phyloP scores from a whole-genome alignment of 2,329 filamentous ascomycete species.

The Blumeriella jaapii region DNA sequence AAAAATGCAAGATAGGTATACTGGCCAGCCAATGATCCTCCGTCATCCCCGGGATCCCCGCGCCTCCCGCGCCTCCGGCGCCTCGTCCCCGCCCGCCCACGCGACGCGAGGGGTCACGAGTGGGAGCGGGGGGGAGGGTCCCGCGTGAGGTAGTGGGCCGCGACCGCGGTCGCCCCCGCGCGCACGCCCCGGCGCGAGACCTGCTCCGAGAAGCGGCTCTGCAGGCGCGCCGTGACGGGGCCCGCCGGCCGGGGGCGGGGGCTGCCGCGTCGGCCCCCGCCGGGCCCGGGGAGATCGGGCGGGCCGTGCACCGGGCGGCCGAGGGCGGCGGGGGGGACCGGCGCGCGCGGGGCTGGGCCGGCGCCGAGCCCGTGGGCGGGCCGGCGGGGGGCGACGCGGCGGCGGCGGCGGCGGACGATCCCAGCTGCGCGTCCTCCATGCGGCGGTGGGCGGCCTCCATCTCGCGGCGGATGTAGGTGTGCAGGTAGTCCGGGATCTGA shows the following conservation, averaged over 20 bases:
- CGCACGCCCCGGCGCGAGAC: not conserved
- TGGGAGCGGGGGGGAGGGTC: not conserved
- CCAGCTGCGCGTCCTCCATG: conserved; percentile 10
- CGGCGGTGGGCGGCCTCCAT: conserved; percentile 16
- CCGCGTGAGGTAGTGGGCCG: not conserved
- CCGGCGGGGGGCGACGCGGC: not conserved
- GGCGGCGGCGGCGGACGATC: conserved; percentile 8
- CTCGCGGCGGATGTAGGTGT: conserved; percentile 36
- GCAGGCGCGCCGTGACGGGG: no score
- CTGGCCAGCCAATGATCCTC: no score
- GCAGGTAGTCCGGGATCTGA: conserved; percentile 45
- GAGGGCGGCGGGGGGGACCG: conserved; percentile 7
- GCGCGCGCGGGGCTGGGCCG: not conserved
- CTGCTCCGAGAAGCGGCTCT: conserved; percentile 2
- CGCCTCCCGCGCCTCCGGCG: not conserved
- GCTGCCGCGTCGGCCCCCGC: not conserved
- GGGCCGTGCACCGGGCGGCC: no score
- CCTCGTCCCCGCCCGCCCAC: no score
- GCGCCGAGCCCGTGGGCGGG: not conserved
- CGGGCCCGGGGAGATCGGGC: not conserved
- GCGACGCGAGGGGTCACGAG: no score
- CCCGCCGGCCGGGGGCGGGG: no score
- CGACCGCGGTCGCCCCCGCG: not conserved
- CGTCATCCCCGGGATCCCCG: no score
- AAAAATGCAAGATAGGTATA: no score